A percentile compares a stretch with the other conserved stretches of the same genome.
These are phyloP conservation scores for Limonomyces culmigenus DNA, from an alignment of 1,284 basidiomycete species.

Conservation along the genomic window DNA sequence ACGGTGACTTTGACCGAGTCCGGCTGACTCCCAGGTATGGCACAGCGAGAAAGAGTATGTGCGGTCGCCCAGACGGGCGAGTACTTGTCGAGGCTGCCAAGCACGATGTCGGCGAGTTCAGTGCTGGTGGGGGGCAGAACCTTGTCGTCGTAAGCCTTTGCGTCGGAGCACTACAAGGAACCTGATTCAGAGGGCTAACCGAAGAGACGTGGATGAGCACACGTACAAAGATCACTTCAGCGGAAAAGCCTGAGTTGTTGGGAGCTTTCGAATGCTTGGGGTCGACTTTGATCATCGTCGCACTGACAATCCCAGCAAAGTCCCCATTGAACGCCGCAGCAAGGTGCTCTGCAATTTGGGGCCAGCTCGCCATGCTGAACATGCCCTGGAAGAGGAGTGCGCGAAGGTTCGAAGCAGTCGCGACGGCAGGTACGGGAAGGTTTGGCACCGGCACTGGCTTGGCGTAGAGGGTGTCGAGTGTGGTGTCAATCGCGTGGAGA, in stretches of 20 bases:
- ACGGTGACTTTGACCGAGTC: not conserved
- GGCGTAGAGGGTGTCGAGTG: constrained; percentile 1
- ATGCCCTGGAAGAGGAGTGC: not conserved
- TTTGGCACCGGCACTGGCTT: not conserved
- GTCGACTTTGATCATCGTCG: not conserved
- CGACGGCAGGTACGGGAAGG: not conserved
- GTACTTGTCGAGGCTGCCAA: not conserved
- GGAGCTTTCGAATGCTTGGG: not conserved
- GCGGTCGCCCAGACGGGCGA: constrained; percentile 1
- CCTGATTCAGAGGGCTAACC: not conserved
- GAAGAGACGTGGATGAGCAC: not conserved
- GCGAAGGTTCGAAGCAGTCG: constrained; percentile 2
- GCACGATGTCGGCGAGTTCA: not conserved
- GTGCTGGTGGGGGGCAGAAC: not conserved
- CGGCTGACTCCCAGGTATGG: not conserved
- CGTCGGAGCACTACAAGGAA: constrained; percentile 1
- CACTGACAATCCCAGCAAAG: not conserved
- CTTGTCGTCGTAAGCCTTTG: constrained; percentile 1
- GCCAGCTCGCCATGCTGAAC: constrained; percentile 1
- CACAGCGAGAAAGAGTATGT: not conserved
- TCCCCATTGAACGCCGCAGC: not conserved
- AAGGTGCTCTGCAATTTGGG: constrained; percentile 1
- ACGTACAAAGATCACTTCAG: not conserved
- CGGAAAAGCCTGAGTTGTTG: not conserved
- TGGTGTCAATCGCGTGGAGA: not conserved